These are phyloP conservation scores for Apium graveolens DNA, from an alignment of 129 eudicot species.

Conservation along the genomic window DNA sequence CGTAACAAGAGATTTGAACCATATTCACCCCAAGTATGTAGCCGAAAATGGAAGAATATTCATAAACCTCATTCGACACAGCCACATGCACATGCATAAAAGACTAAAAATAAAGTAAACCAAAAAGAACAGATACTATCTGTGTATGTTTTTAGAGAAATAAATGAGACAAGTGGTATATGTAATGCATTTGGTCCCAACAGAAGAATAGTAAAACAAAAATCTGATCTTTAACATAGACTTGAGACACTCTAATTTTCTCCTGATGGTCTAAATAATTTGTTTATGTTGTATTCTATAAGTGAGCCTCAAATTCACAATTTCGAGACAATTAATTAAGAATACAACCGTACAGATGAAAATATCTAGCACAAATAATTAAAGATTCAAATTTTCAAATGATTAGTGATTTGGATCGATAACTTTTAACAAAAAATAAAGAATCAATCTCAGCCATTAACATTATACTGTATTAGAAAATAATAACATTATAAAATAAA, in stretches of 20 bases:
- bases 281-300: neutral
- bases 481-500: too few relatives aligned
- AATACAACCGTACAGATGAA: too few relatives aligned
- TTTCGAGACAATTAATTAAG: too few relatives aligned
- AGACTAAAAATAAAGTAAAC: neutral
- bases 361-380: too few relatives aligned
- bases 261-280: neutral
- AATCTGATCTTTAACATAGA: neutral
- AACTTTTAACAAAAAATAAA: too few relatives aligned
- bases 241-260: neutral
- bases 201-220: neutral
- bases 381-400: too few relatives aligned
- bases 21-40: neutral
- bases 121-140: neutral
- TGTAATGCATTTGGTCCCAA: neutral
- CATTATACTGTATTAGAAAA: too few relatives aligned
- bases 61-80: neutral
- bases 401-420: too few relatives aligned
- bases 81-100: neutral
- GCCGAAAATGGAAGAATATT: neutral
- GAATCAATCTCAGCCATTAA: too few relatives aligned
- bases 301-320: too few relatives aligned
- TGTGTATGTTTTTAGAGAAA: neutral
- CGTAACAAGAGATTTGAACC: neutral
- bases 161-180: neutral